A percentile compares a stretch with the other conserved stretches of the same genome.
phyloP scores from a whole-genome alignment of 306 rosid genomes.

The Rosa rugosa region DNA sequence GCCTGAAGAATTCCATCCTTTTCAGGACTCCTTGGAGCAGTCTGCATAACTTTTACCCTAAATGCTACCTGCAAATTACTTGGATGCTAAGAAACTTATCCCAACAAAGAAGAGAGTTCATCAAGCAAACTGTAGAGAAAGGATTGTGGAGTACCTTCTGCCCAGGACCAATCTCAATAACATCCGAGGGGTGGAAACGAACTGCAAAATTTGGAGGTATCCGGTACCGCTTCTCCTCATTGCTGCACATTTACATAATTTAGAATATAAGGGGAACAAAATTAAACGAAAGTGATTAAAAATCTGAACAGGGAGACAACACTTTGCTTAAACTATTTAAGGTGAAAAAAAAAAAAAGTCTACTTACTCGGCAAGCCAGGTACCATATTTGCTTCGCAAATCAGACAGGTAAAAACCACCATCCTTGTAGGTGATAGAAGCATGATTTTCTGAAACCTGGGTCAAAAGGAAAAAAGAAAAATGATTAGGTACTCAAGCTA shows the following conservation, averaged over 20 bases:
- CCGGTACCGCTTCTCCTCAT: slow-evolving; percentile 61
- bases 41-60: slow-evolving; percentile 66
- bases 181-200: slow-evolving; percentile 65
- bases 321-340: neutral
- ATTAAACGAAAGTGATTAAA: neutral
- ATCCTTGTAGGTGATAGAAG: slow-evolving; percentile 60
- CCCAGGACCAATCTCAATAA: slow-evolving; percentile 74
- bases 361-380: slow-evolving; percentile 88
- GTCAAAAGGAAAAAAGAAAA: neutral
- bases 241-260: slow-evolving; percentile 42
- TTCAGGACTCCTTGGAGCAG: slow-evolving; percentile 36
- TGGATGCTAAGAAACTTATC: slow-evolving; percentile 16
- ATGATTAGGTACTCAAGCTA: slow-evolving; percentile 8
- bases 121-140: neutral
- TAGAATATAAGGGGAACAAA: neutral
- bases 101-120: slow-evolving; percentile 3
- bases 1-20: slow-evolving; percentile 40
- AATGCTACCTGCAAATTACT: slow-evolving; percentile 60
- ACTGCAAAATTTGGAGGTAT: slow-evolving; percentile 57
- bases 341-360: no score
- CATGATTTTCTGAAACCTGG: slow-evolving; percentile 78
- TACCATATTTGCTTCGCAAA: slow-evolving; percentile 67
- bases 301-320: neutral
- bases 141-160: slow-evolving; percentile 49
- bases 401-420: slow-evolving; percentile 84